A percentile compares a stretch with the other conserved stretches of the same genome.
These are phyloP conservation scores for Allomyces javanicus DNA, from an alignment of 192 early-diverging fungal genomes.

Conservation along the genomic window DNA sequence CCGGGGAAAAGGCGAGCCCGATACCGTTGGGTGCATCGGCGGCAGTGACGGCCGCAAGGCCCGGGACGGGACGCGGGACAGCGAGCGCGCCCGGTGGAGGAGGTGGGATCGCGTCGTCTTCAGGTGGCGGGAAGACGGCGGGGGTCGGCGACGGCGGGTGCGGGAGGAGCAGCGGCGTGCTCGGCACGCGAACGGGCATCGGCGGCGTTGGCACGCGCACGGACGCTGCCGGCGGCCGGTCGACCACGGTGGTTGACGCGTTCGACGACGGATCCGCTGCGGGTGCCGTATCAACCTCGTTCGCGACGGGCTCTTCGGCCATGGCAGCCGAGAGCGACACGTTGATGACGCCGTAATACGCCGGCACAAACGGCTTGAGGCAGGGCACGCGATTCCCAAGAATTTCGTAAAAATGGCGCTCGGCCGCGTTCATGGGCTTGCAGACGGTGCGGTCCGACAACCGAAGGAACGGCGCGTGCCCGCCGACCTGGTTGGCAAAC, in stretches of 20 bases:
- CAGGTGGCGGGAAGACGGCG: too few species aligned
- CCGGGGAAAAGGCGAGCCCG: too few species aligned
- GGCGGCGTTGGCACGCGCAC: conserved; percentile 11
- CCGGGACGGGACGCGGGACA: too few species aligned
- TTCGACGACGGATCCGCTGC: too few species aligned
- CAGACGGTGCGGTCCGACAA: conserved; percentile 94
- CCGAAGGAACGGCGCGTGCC: conserved; percentile 83
- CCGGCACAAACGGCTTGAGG: conserved; percentile 70
- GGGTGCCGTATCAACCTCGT: background rate
- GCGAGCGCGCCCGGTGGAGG: too few species aligned
- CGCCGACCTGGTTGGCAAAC: conserved; percentile 82
- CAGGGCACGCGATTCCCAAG: conserved; percentile 53
- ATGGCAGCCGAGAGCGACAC: conserved; percentile 35
- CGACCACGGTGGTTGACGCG: conserved; percentile 18
- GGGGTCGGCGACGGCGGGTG: too few species aligned
- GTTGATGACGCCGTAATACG: conserved; percentile 84
- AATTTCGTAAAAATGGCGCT: conserved; percentile 77
- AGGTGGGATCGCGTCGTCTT: too few species aligned
- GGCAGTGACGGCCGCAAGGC: too few species aligned
- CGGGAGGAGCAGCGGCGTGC: conserved; percentile 11
- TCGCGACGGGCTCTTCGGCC: background rate
- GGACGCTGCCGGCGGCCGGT: conserved; percentile 14
- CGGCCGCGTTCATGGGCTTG: conserved; percentile 72
- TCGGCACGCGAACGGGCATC: conserved; percentile 14
- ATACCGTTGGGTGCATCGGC: too few species aligned